Evolutionary conservation across 2,329 filamentous ascomycete species (phyloP).

Genomic region (Triangularia setosa): DNA sequence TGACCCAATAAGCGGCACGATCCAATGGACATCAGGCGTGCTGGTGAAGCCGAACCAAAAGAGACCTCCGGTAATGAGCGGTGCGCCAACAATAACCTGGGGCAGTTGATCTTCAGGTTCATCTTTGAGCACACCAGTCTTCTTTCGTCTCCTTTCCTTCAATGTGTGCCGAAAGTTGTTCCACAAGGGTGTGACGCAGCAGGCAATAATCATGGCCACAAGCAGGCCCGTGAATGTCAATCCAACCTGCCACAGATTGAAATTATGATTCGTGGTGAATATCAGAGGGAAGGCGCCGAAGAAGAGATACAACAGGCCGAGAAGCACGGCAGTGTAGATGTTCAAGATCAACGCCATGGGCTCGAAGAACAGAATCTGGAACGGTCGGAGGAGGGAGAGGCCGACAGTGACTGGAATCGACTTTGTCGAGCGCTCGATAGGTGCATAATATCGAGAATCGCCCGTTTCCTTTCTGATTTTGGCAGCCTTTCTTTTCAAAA

Average conservation of each 20-base stretch:
- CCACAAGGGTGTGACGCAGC: slow-evolving; percentile 64
- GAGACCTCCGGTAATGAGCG: slow-evolving; percentile 74
- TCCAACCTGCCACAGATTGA: slow-evolving; percentile 77
- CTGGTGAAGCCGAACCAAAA: slow-evolving; percentile 91
- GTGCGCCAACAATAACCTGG: slow-evolving; percentile 67
- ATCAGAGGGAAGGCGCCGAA: slow-evolving; percentile 84
- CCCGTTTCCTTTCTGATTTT: slow-evolving; percentile 69
- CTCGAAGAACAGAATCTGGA: slow-evolving; percentile 75
- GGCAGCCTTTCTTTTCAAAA: slow-evolving; percentile 69
- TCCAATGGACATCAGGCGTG: slow-evolving; percentile 70
- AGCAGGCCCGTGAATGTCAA: slow-evolving; percentile 71
- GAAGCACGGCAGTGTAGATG: slow-evolving; percentile 75
- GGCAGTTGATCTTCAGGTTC: slow-evolving; percentile 88
- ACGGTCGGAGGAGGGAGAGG: slow-evolving; percentile 61
- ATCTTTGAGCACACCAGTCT: slow-evolving; percentile 54
- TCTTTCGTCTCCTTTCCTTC: slow-evolving; percentile 47
- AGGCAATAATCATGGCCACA: slow-evolving; percentile 62
- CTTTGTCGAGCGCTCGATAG: slow-evolving; percentile 68
- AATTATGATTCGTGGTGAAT: slow-evolving; percentile 69
- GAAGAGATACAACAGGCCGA: slow-evolving; percentile 86
- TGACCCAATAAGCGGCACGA: slow-evolving; percentile 70
- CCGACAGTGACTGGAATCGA: slow-evolving; percentile 62
- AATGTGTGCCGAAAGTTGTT: slow-evolving; percentile 55
- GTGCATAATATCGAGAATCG: slow-evolving; percentile 71
- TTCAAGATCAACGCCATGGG: slow-evolving; percentile 84